These are phyloP conservation scores for Uromyces viciae-fabae DNA, from an alignment of 1,284 basidiomycete species.

Conservation along the genomic window DNA sequence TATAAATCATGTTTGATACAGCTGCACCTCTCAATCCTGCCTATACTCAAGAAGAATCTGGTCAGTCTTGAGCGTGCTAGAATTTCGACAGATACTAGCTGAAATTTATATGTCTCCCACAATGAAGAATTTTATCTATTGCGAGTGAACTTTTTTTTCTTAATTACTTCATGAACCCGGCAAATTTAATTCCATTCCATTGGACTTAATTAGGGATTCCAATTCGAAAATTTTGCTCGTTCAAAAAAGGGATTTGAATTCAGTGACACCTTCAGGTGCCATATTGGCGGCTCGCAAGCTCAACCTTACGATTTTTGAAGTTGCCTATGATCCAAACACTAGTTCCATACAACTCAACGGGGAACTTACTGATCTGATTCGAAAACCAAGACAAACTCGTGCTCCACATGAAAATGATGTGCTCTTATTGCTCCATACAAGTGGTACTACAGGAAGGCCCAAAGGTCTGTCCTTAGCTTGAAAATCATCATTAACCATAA, in stretches of 20 bases:
- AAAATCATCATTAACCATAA: neutral
- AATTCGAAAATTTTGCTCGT: constrained; percentile 24
- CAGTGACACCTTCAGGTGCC: constrained; percentile 17
- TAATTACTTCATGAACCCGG: neutral
- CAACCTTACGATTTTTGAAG: constrained; percentile 31
- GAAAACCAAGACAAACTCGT: neutral
- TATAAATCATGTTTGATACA: neutral
- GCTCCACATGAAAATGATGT: constrained; percentile 21
- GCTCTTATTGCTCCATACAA: constrained; percentile 57
- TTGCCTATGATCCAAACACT: neutral
- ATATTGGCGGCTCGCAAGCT: constrained; percentile 36
- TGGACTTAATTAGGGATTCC: constrained; percentile 25
- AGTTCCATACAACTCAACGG: constrained; percentile 9
- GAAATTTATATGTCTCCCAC: neutral
- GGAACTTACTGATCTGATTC: neutral
- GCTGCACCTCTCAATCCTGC: constrained; percentile 58
- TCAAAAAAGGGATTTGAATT: constrained; percentile 18
- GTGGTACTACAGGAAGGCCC: constrained; percentile 64
- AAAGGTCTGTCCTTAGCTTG: constrained; percentile 52
- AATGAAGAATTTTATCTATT: constrained; percentile 35
- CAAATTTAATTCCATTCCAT: no score
- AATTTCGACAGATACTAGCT: neutral
- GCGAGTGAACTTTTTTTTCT: constrained; percentile 2
- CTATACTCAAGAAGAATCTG: constrained; percentile 56
- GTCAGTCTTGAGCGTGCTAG: constrained; percentile 50